Conservation (phyloP, 164 flowering plant genomes). For the Malania oleifera region DNA sequence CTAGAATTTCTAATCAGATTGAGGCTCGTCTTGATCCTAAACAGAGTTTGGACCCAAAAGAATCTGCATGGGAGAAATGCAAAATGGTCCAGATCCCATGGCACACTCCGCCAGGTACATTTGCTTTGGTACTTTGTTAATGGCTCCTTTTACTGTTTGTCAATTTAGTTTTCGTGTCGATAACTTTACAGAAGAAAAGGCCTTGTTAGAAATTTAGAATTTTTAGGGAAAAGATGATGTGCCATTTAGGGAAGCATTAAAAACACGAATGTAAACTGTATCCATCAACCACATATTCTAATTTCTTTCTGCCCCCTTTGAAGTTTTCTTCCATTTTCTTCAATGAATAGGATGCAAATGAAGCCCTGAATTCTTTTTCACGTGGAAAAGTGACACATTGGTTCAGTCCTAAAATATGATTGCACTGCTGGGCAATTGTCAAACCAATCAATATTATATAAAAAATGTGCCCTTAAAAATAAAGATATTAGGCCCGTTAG, state of each 20-base stretch:
- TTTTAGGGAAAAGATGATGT: background rate
- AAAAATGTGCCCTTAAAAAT: background rate
- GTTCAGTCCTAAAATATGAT: background rate
- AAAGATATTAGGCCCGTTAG: background rate
- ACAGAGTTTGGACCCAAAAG: constrained; percentile 22
- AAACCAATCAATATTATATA: no score
- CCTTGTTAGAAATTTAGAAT: background rate
- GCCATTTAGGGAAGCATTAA: background rate
- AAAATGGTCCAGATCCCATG: constrained; percentile 62
- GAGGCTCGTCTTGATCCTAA: constrained; percentile 23
- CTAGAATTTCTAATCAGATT: constrained; percentile 14
- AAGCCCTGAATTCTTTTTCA: background rate
- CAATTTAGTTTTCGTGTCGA: constrained; percentile 12
- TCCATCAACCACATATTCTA: background rate
- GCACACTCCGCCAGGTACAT: constrained; percentile 86
- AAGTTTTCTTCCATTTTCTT: background rate
- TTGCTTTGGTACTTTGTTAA: constrained; percentile 11
- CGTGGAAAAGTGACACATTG: no score
- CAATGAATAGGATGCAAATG: background rate
- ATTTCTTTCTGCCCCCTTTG: background rate
- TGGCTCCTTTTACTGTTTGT: constrained; percentile 8
- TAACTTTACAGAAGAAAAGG: background rate
- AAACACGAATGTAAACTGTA: background rate
- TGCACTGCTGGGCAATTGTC: no score
- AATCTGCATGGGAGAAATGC: constrained; percentile 41